Percentiles rank a stretch among this genome's conserved stretches.
Conservation (phyloP, 2,329 filamentous ascomycete species). For the Trichoderma afroharzianum region DNA sequence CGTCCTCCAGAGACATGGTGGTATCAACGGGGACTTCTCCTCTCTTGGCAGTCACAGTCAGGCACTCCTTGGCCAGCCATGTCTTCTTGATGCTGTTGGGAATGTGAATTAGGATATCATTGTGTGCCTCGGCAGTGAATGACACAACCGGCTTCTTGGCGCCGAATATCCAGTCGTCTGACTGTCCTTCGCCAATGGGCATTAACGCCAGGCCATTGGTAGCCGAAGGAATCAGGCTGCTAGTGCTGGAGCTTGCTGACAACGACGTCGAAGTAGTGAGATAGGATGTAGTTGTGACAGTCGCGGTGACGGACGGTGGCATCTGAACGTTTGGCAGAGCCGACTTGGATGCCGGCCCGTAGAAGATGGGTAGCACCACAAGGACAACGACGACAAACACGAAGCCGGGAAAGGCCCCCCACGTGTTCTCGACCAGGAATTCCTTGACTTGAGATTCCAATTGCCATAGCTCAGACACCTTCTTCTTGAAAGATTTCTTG, state of each 20-base stretch:
- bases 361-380: conserved; percentile 27
- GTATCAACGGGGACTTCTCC: conserved; percentile 46
- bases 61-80: conserved; percentile 56
- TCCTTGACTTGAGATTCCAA: conserved; percentile 16
- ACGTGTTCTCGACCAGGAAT: conserved; percentile 21
- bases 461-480: conserved; percentile 20
- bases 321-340: background rate
- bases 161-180: conserved; percentile 35
- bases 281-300: conserved; percentile 22
- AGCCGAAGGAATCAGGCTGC: conserved; percentile 15
- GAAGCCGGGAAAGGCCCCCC: conserved; percentile 25
- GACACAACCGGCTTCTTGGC: conserved; percentile 32
- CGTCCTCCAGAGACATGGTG: conserved; percentile 44
- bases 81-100: conserved; percentile 46
- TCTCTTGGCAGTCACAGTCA: conserved; percentile 53
- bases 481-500: conserved; percentile 18
- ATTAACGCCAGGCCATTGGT: conserved; percentile 28
- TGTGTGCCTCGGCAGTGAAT: conserved; percentile 35
- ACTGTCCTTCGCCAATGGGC: conserved; percentile 27
- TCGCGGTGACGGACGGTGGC: conserved; percentile 22
- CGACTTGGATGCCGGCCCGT: conserved; percentile 24
- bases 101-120: conserved; percentile 53
- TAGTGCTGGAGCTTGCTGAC: conserved; percentile 15
- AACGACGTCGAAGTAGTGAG: conserved; percentile 15
- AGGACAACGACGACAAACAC: conserved; percentile 25